phyloP scores from a whole-genome alignment of 345 rosid species.

The Mallotus nudiflorus region DNA sequence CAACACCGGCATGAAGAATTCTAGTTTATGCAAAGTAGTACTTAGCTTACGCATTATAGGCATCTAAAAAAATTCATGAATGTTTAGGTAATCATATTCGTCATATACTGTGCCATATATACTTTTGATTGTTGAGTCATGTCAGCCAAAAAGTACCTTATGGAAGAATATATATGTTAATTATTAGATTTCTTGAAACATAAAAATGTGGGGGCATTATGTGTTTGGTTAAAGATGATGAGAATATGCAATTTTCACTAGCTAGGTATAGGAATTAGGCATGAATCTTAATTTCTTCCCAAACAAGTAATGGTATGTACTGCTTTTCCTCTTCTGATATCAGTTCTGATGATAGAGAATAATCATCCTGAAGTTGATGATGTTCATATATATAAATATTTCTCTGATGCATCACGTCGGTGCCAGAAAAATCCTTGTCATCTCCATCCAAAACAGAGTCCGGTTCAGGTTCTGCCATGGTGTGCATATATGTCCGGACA shows the following conservation, averaged over 20 bases:
- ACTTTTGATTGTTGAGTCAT: conserved; percentile 12
- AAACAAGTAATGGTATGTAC: not conserved
- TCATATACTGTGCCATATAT: not conserved
- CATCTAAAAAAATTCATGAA: not conserved
- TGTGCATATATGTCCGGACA: no score
- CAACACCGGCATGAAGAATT: conserved; percentile 32
- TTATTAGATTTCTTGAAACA: not conserved
- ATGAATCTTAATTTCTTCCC: not conserved
- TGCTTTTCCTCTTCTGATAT: not conserved
- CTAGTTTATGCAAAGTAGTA: conserved; percentile 8
- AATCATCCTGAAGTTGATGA: not conserved
- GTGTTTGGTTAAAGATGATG: not conserved
- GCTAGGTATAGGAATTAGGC: not conserved
- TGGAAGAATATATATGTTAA: not conserved
- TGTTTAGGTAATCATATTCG: no score
- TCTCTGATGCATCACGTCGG: not conserved
- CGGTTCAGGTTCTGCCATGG: no score
- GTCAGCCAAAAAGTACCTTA: conserved; percentile 21
- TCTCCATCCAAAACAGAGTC: conserved; percentile 2
- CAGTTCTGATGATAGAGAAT: conserved; percentile 5
- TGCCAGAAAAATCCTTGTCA: not conserved
- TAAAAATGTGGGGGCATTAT: not conserved
- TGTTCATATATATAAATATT: no score
- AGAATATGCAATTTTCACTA: conserved; percentile 13
- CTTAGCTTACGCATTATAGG: not conserved